Evolutionary conservation across 1,284 basidiomycete species (phyloP), one percentile per base, ranked within the genome.

Genomic region (Gomphus bonarii): DNA sequence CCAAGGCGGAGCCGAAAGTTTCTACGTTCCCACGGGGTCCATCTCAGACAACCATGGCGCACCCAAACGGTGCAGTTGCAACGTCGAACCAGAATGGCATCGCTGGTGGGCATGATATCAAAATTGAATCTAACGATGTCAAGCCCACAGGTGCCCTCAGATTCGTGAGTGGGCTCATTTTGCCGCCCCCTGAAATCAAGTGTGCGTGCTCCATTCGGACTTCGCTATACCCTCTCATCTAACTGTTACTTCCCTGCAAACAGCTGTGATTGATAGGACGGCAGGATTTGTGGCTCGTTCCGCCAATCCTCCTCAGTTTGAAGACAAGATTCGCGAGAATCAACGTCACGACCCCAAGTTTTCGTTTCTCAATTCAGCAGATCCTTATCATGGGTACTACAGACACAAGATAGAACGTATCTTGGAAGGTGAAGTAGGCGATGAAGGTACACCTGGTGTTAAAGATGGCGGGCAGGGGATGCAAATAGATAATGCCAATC

Each of bases 321-420:
- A 97, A 73, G 90, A 93, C 69, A 95, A 95, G 76, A 93, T 98
- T 69, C 84, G 92, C 65, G 91, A 95, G 73, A 85, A 88, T 66
- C 93, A 95, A 71, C 91, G 91, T 73, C 81, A 84, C 62, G 94
- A 97, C 75, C 91, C 93, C 62, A 93, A 95, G 72, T 97, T 97
- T 77, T 90, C 93, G 58, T 98, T 98, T 76, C 79, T 98, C 70
- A 93, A 94, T 73, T 82, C 88, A 59, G 83, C 84, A 58, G 95
- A 98, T 77, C 91, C 95, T 64, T 98, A 95, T 75, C 90, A 97
- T 83, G 88, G 89, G 61, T 97, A 98, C 75, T 98, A 98, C 70
- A 83, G 88, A 67, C 84, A 94, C 75, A 84, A 88, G 68, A 82
- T 94, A 73, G 85, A 90, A 55, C 82, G 81, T 66, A 80, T 91